Evolutionary conservation across 2,329 filamentous ascomycete species (phyloP), one percentile per base, ranked within the genome.

Genomic region (Periglandula ipomoeae): DNA sequence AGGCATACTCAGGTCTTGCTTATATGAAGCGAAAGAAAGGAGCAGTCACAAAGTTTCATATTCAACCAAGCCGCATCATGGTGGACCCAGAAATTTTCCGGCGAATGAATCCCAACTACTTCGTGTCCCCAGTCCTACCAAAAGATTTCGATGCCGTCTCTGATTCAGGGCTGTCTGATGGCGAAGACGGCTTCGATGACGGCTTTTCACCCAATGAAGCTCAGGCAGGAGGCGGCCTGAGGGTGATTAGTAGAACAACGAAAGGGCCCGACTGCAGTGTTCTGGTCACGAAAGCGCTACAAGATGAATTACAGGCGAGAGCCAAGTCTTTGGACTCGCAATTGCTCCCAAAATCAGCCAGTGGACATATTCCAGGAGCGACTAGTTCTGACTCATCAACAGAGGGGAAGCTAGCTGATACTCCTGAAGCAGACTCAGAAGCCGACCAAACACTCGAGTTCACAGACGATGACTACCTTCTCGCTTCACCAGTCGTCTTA

Each of bases 61-160:
- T 95, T 63, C 88, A 89, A 53, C 87, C 89, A 53, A 86, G 89
- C 17, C 82, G 90, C 26, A 77, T 95, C 53, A 95, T 95, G 89
- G 74, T 95, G 22, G 90, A 95, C 60, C 81, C 88, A 0, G 81
- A 81, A 3, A 87, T 86, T 38, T 89, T 94, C 67, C 81, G 88
- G 8, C 80, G 87, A 30, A 87, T 91, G 63, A 87, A 93, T 56
- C 87, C 89, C 1, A 95, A 95, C 61, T 95, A 95, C 56, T 79
- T 78, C 0, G 79, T 91, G 57, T 87, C 85, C 20, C 74, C 78
- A 2, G 82, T 95, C 48, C 82, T 84, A 44, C 79, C 85, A 0
- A 84, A 86, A 56, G 84, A 89, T 50, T 75, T 80, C 23, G 79
- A 85, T 56, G 64, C 80, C 1, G 59, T 81, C 1, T 74, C 74